A percentile compares a stretch with the other conserved stretches of the same genome.
Evolutionary conservation across 331 rosid genomes (phyloP).

Genomic region (Acacia pycnantha): DNA sequence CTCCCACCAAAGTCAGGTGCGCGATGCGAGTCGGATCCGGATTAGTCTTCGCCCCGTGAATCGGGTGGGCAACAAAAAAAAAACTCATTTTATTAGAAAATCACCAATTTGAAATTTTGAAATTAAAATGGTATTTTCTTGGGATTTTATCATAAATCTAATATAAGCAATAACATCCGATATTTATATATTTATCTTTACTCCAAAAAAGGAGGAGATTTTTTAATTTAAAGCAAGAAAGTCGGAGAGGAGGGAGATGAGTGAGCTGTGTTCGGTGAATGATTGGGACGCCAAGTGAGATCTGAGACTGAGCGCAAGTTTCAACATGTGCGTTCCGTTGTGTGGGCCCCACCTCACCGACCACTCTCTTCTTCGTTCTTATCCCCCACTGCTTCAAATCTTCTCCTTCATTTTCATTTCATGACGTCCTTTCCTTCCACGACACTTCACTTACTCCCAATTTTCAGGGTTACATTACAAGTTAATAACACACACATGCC

Average conservation of each 20-base stretch:
- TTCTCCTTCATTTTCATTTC: not conserved
- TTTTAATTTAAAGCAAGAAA: not conserved
- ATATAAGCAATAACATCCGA: no score
- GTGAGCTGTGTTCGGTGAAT: not conserved
- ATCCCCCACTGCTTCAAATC: not conserved
- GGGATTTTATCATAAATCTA: not conserved
- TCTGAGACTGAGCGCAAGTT: not conserved
- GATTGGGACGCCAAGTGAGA: not conserved
- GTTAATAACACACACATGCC: not conserved
- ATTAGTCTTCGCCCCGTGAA: no score
- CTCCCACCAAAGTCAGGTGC: no score
- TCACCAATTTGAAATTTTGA: no score
- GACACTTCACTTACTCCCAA: not conserved
- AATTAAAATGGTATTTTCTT: no score
- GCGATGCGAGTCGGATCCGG: no score
- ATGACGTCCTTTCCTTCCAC: not conserved
- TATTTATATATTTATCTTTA: not conserved
- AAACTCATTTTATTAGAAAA: no score
- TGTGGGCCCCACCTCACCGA: not conserved
- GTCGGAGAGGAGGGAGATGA: not conserved
- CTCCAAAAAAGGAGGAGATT: not conserved
- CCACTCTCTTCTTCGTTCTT: not conserved
- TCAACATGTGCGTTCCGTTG: not conserved
- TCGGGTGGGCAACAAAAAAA: no score
- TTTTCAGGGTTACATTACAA: not conserved